Conservation (phyloP, 176 grass and related monocot species). For the Microstegium vimineum region DNA sequence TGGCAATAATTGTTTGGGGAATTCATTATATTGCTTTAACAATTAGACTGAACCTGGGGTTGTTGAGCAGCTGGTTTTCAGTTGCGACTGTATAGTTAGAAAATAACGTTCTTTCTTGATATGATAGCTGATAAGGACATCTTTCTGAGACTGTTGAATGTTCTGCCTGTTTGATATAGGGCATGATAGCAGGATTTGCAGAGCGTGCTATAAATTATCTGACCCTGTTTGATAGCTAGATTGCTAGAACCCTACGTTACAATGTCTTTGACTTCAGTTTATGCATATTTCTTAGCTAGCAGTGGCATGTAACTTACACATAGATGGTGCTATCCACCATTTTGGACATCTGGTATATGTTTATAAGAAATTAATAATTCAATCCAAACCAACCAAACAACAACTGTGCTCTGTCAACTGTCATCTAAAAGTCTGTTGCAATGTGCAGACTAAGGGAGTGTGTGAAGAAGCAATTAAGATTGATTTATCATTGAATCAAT, state of each 20-base stretch:
- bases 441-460: neutral
- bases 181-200: neutral
- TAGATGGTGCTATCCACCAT: neutral
- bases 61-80: neutral
- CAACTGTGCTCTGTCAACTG: neutral
- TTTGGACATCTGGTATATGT: neutral
- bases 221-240: slow-evolving; percentile 13
- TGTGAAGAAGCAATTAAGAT: neutral
- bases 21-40: neutral
- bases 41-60: neutral
- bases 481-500: neutral
- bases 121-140: neutral
- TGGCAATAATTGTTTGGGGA: slow-evolving; percentile 12
- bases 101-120: neutral
- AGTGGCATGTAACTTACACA: neutral
- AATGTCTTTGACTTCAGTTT: neutral
- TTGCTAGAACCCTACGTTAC: neutral
- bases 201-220: neutral
- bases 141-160: neutral
- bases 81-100: neutral
- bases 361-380: neutral
- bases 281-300: neutral
- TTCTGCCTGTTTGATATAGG: neutral
- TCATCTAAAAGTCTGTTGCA: neutral
- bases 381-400: neutral